phyloP scores from a whole-genome alignment of 257 asterid genomes.

The Solanum pennellii region DNA sequence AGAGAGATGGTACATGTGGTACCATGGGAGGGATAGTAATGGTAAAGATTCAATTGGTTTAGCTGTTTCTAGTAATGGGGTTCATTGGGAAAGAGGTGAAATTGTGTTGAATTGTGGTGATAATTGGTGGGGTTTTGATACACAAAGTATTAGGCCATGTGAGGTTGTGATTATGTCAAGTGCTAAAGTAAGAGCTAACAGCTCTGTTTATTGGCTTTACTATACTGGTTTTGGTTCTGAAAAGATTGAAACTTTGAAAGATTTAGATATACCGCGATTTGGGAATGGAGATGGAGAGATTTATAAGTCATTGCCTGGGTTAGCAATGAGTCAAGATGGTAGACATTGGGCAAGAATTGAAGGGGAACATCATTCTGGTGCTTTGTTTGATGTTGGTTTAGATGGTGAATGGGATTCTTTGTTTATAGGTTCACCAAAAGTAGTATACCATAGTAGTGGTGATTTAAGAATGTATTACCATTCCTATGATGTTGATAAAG shows the following conservation, averaged over 20 bases:
- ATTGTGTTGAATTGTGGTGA: slow-evolving; percentile 47
- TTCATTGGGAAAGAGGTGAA: slow-evolving; percentile 87
- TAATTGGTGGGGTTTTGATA: slow-evolving; percentile 97
- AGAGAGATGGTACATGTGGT: slow-evolving; percentile 94
- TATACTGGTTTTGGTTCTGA: slow-evolving; percentile 55
- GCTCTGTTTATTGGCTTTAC: slow-evolving; percentile 80
- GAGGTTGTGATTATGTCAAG: slow-evolving; percentile 85
- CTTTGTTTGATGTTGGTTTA: slow-evolving; percentile 60
- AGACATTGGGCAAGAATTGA: slow-evolving; percentile 93
- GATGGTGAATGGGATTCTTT: slow-evolving; percentile 75
- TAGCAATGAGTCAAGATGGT: slow-evolving; percentile 96
- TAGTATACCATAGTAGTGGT: slow-evolving; percentile 46
- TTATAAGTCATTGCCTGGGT: slow-evolving; percentile 66
- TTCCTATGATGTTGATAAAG: slow-evolving; percentile 38
- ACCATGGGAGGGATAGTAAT: slow-evolving; percentile 43
- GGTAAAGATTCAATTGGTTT: slow-evolving; percentile 49
- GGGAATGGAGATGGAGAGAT: not conserved
- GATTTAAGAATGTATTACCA: slow-evolving; percentile 88
- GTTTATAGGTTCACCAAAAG: slow-evolving; percentile 74
- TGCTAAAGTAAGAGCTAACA: slow-evolving; percentile 43
- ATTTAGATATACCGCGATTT: not conserved
- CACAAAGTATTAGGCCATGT: slow-evolving; percentile 50
- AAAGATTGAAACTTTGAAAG: slow-evolving; percentile 10
- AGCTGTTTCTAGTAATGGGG: slow-evolving; percentile 78
- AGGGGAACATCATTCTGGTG: slow-evolving; percentile 90